Evolutionary conservation across 805 yeast genomes (phyloP).

Genomic region (Candida vartiovaarae): DNA sequence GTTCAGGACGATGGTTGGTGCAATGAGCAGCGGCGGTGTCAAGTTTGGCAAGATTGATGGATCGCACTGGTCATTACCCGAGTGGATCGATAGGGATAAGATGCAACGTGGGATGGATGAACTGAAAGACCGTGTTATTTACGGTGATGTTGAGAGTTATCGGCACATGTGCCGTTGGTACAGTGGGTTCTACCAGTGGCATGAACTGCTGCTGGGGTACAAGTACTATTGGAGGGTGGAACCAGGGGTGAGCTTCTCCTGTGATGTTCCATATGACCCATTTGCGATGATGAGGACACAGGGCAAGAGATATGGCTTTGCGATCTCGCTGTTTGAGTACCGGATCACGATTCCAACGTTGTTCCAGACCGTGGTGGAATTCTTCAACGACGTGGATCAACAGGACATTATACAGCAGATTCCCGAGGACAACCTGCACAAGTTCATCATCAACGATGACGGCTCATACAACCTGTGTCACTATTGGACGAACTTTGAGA

Average conservation of each 20-base stretch:
- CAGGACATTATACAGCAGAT: constrained; percentile 21
- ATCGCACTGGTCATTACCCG: constrained; percentile 43
- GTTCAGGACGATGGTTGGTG: constrained; percentile 48
- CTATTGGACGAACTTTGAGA: constrained; percentile 89
- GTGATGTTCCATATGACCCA: constrained; percentile 50
- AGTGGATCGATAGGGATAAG: constrained; percentile 29
- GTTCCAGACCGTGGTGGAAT: constrained; percentile 34
- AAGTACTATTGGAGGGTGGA: constrained; percentile 75
- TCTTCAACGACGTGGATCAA: constrained; percentile 3
- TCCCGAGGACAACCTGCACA: constrained; percentile 54
- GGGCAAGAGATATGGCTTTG: constrained; percentile 65
- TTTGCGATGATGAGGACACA: constrained; percentile 55
- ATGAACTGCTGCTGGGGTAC: constrained; percentile 48
- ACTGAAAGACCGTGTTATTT: constrained; percentile 28
- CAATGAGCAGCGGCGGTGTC: constrained; percentile 35
- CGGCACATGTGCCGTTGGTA: constrained; percentile 56
- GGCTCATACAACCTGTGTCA: constrained; percentile 81
- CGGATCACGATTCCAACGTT: constrained; percentile 43
- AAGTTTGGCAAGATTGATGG: constrained; percentile 36
- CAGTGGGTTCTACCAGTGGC: constrained; percentile 52
- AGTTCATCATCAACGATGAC: constrained; percentile 58
- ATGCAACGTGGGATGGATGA: constrained; percentile 27
- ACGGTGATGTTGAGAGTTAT: constrained; percentile 54
- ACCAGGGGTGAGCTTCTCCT: constrained; percentile 53
- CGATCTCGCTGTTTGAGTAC: constrained; percentile 71